Base-by-base conservation (phyloP, 768 basidiomycete genomes). In the Neoboletus magnificus region DNA sequence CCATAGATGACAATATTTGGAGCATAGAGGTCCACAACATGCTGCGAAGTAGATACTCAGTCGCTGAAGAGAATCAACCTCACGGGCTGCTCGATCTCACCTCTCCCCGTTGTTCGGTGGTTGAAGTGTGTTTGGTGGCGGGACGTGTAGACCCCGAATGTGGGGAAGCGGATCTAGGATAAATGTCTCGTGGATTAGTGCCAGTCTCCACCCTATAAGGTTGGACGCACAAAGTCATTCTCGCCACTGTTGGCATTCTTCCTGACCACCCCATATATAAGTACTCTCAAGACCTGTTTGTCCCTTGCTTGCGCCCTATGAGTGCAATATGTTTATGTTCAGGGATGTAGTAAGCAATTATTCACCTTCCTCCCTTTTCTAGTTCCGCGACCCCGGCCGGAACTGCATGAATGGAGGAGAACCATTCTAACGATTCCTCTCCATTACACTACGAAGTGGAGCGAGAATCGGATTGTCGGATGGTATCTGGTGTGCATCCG, bases 1-100 rank as follows among this genome's bases (percentile, higher is more conserved):
- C 55, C 55, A 27, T 47, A 54, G 15, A 57, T 39, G 15, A 57
- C 22, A 23, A 57, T 39, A 39, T 57, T 57, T 42, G 56, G 42
- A 15, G 22, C 16, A 27, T 10, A 12, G 32, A 22, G 13, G 15
- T 18, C 33, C 20, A 6, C 46, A 8, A 5, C 7, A 5, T 47
- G 13, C 32, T 47, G 30, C 22, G 20, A 29, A 15, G 22, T 4
- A 47, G 20, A 32, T 7, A 22, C 39, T 40, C 20, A 13, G 39
- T 40, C 12, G 39, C 20, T 20, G 20, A 6, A 40, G 20, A 6
- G 39, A 29, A 12, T 13, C 5, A 20, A 43, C 3, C 27, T 27
- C 27, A 27, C 5, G 5, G 16, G 10, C 15, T 4, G 15, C 3
- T 16, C 22, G 11, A 25, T 23, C 22, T 23, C n/a, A 23, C 41